phyloP scores from a whole-genome alignment of 805 yeast species.

The Metschnikowia arizonensis region DNA sequence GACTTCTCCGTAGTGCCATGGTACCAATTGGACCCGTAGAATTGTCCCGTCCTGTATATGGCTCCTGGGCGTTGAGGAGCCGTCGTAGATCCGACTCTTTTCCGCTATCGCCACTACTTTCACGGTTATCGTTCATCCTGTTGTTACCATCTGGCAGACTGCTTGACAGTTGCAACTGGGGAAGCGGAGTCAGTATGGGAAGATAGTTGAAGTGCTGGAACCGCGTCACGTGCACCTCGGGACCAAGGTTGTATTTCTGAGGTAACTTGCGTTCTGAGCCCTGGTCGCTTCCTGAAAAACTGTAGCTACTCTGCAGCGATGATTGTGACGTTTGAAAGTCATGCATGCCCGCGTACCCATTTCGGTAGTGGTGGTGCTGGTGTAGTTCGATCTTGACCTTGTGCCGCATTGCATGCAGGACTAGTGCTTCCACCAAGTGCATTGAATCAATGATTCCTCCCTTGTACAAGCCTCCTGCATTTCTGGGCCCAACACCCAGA shows the following conservation, averaged over 20 bases:
- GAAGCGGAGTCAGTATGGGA: conserved; percentile 68
- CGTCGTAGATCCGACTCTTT: conserved; percentile 43
- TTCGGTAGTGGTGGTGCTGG: conserved; percentile 75
- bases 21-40: not conserved
- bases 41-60: not conserved
- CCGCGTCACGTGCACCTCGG: conserved; percentile 17
- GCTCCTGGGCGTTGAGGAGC: conserved; percentile 35
- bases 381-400: conserved; percentile 65
- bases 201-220: conserved; percentile 67
- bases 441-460: conserved; percentile 53
- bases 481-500: too few species aligned
- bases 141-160: conserved; percentile 34
- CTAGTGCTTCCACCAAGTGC: conserved; percentile 51
- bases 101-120: conserved; percentile 7
- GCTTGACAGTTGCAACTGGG: conserved; percentile 59
- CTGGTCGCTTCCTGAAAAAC: not conserved
- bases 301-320: conserved; percentile 1
- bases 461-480: too few species aligned
- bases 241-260: conserved; percentile 9
- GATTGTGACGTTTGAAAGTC: not conserved
- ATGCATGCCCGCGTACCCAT: not conserved
- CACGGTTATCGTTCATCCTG: conserved; percentile 2
- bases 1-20: conserved; percentile 14
- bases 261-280: conserved; percentile 5
- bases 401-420: conserved; percentile 55